Conservation (phyloP, 768 basidiomycete genomes). For the Sarcodon sp. region DNA sequence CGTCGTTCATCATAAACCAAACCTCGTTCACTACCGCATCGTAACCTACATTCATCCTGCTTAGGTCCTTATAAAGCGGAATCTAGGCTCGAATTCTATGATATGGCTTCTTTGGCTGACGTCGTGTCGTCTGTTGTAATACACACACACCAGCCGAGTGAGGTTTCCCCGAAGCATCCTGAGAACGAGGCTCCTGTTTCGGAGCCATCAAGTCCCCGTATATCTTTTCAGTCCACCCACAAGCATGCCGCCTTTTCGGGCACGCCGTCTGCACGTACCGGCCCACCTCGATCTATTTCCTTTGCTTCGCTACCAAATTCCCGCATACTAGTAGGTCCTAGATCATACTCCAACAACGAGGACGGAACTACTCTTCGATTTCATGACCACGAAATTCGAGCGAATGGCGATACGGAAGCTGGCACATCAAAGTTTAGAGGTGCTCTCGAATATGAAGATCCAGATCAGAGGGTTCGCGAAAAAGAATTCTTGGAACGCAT, state of each 20-base stretch:
- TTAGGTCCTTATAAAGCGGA: too few species aligned
- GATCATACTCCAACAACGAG: constrained; percentile 6
- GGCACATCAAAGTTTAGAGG: constrained; percentile 44
- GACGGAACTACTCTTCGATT: constrained; percentile 14
- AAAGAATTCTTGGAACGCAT: constrained; percentile 34
- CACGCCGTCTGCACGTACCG: constrained; percentile 56
- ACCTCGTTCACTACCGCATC: too few species aligned
- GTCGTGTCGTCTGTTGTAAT: too few species aligned
- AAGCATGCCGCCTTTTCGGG: background rate
- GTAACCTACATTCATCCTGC: too few species aligned
- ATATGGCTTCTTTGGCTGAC: too few species aligned
- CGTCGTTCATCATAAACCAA: too few species aligned
- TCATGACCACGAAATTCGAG: constrained; percentile 17
- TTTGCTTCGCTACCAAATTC: constrained; percentile 34
- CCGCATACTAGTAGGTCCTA: constrained; percentile 27
- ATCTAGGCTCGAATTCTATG: too few species aligned
- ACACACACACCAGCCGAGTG: too few species aligned
- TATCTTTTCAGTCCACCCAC: background rate
- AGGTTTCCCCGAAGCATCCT: too few species aligned
- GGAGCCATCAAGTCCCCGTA: too few species aligned
- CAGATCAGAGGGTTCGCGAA: constrained; percentile 22
- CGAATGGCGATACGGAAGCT: constrained; percentile 19
- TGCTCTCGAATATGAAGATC: constrained; percentile 35
- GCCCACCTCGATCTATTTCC: constrained; percentile 63
- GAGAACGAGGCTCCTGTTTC: too few species aligned